Conservation (phyloP, 495 filamentous ascomycete species). For the Tetracladium setigerum region DNA sequence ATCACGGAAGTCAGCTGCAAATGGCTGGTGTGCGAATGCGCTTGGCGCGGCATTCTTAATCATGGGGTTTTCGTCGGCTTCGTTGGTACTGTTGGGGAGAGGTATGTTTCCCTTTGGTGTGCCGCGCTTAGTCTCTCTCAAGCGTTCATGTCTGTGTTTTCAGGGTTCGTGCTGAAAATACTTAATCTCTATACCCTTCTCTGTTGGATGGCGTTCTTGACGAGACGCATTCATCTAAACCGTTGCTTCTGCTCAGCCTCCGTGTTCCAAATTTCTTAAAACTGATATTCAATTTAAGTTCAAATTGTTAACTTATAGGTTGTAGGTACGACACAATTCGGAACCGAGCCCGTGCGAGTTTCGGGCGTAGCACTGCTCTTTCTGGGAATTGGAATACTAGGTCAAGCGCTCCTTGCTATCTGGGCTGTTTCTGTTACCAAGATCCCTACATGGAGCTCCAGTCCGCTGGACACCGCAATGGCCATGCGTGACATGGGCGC, state of each 20-base stretch:
- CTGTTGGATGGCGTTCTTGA: no score
- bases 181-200: no score
- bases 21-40: constrained; percentile 21
- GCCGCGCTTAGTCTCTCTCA: constrained; percentile 15
- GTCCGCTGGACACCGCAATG: constrained; percentile 25
- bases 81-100: constrained; percentile 29
- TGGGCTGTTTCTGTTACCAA: constrained; percentile 26
- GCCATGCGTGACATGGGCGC: constrained; percentile 19
- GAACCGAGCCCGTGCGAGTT: constrained; percentile 17
- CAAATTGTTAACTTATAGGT: no score
- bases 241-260: no score
- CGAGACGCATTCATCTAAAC: no score
- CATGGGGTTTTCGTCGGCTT: constrained; percentile 30
- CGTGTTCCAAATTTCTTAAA: no score
- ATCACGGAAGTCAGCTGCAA: constrained; percentile 5
- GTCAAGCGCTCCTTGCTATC: constrained; percentile 27
- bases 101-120: constrained; percentile 23
- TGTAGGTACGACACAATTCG: constrained; percentile 4
- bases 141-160: no score
- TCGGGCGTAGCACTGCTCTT: constrained; percentile 27
- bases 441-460: constrained; percentile 31
- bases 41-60: constrained; percentile 24
- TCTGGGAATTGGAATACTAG: constrained; percentile 26
- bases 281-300: no score
- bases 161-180: no score